Conservation (phyloP, 768 basidiomycete genomes). For the Porphyrellus cyaneotinctus region DNA sequence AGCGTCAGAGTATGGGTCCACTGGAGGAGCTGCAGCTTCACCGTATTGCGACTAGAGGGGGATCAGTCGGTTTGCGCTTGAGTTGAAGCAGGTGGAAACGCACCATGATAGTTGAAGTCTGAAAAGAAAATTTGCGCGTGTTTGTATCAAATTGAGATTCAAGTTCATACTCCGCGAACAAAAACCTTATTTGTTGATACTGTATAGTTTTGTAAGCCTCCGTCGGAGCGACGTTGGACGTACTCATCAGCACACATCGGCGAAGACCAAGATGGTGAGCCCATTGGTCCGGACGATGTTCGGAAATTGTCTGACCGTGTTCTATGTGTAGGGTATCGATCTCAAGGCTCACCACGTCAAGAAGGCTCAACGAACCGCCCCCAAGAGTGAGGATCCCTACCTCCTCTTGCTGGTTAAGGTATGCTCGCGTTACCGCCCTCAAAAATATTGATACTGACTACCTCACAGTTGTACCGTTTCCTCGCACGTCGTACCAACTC, state of each 20-base stretch:
- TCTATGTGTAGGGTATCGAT: slow-evolving; percentile 78
- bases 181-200: slow-evolving; percentile 39
- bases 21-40: slow-evolving; percentile 52
- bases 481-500: slow-evolving; percentile 95
- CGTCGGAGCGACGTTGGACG: slow-evolving; percentile 32
- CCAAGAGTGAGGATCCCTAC: slow-evolving; percentile 99
- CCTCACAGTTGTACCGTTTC: slow-evolving; percentile 90
- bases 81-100: slow-evolving; percentile 15
- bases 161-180: slow-evolving; percentile 27
- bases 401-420: slow-evolving; percentile 98
- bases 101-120: slow-evolving; percentile 70
- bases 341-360: slow-evolving; percentile 96
- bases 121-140: slow-evolving; percentile 39
- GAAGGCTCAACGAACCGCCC: slow-evolving; percentile 91
- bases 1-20: slow-evolving; percentile 81
- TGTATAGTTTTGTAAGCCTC: slow-evolving; percentile 72
- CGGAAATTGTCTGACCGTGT: slow-evolving; percentile 14
- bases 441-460: slow-evolving; percentile 6
- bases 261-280: slow-evolving; percentile 83
- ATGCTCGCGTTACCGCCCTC: slow-evolving; percentile 19
- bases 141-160: slow-evolving; percentile 37
- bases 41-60: slow-evolving; percentile 51
- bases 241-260: slow-evolving; percentile 48
- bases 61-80: neutral
- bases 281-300: slow-evolving; percentile 38